Evolutionary conservation across 768 basidiomycete species (phyloP).

Genomic region (Boletus vermiculosoides): DNA sequence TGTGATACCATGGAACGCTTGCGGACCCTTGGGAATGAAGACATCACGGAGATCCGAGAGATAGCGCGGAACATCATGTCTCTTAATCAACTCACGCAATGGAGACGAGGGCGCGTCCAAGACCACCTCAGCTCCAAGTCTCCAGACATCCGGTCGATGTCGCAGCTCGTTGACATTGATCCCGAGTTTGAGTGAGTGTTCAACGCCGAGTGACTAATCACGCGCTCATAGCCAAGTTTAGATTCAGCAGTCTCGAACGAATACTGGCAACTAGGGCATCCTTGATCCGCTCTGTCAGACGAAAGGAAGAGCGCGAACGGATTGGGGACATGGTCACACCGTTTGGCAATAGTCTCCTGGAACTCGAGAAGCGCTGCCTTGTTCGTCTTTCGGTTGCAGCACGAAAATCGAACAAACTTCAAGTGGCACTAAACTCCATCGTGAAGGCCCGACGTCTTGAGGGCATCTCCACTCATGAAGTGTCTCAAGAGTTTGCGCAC

Average conservation of each 20-base stretch:
- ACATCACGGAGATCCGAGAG: constrained; percentile 71
- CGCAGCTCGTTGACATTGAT: constrained; percentile 47
- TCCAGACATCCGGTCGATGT: constrained; percentile 38
- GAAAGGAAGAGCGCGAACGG: constrained; percentile 70
- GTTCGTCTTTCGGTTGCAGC: constrained; percentile 72
- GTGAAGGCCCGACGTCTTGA: constrained; percentile 70
- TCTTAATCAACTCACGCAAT: constrained; percentile 69
- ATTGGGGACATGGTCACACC: constrained; percentile 70
- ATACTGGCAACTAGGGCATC: constrained; percentile 81
- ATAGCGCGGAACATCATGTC: constrained; percentile 75
- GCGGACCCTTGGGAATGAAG: constrained; percentile 68
- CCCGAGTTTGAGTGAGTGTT: constrained; percentile 64
- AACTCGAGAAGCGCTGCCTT: constrained; percentile 69
- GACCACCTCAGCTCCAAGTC: constrained; percentile 31
- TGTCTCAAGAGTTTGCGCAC: constrained; percentile 80
- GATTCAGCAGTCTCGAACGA: constrained; percentile 73
- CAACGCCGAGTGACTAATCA: background rate
- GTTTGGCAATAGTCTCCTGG: constrained; percentile 47
- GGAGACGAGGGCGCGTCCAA: constrained; percentile 43
- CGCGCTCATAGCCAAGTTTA: constrained; percentile 32
- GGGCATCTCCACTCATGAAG: constrained; percentile 42
- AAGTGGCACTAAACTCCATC: constrained; percentile 85
- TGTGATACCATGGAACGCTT: constrained; percentile 63
- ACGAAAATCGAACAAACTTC: constrained; percentile 61
- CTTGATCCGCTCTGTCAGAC: constrained; percentile 67